Conservation (phyloP, 176 grass and related monocot genomes). For the Musa schizocarpa region DNA sequence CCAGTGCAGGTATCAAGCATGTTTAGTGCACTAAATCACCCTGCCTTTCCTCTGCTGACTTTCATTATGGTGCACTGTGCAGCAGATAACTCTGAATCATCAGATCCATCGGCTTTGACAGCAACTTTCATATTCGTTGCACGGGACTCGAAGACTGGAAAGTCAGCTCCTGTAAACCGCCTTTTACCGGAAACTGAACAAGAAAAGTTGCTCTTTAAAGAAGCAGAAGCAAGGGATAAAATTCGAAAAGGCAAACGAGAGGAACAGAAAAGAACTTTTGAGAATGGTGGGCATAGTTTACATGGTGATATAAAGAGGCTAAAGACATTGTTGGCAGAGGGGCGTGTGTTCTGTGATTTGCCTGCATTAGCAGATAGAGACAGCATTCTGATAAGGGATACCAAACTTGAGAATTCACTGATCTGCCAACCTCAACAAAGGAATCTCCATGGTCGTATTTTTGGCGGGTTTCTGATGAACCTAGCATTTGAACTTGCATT, state of each 20-base stretch:
- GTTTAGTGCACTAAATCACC: background rate
- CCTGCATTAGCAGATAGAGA: slow-evolving; percentile 74
- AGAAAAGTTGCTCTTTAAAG: slow-evolving; percentile 48
- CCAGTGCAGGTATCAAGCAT: background rate
- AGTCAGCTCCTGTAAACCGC: slow-evolving; percentile 79
- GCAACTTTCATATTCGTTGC: slow-evolving; percentile 93
- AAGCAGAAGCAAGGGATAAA: slow-evolving; percentile 67
- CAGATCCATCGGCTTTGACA: slow-evolving; percentile 47
- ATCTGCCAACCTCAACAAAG: slow-evolving; percentile 92
- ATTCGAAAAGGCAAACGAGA: slow-evolving; percentile 73
- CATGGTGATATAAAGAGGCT: slow-evolving; percentile 45
- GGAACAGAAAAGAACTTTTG: slow-evolving; percentile 42
- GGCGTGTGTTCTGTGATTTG: slow-evolving; percentile 87
- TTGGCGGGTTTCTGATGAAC: slow-evolving; percentile 99
- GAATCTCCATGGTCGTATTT: slow-evolving; percentile 81
- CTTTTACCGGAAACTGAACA: slow-evolving; percentile 74
- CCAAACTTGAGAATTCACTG: slow-evolving; percentile 62
- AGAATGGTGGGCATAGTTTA: slow-evolving; percentile 38
- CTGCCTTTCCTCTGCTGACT: slow-evolving; percentile 16
- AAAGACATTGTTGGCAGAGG: slow-evolving; percentile 51
- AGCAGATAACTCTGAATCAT: slow-evolving; percentile 40
- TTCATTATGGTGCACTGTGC: slow-evolving; percentile 3
- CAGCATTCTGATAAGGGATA: slow-evolving; percentile 72
- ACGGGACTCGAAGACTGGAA: slow-evolving; percentile 71
- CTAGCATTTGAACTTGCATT: slow-evolving; percentile 85